Base-by-base conservation (phyloP, 495 filamentous ascomycete species). In the Amphirosellinia nigrospora region DNA sequence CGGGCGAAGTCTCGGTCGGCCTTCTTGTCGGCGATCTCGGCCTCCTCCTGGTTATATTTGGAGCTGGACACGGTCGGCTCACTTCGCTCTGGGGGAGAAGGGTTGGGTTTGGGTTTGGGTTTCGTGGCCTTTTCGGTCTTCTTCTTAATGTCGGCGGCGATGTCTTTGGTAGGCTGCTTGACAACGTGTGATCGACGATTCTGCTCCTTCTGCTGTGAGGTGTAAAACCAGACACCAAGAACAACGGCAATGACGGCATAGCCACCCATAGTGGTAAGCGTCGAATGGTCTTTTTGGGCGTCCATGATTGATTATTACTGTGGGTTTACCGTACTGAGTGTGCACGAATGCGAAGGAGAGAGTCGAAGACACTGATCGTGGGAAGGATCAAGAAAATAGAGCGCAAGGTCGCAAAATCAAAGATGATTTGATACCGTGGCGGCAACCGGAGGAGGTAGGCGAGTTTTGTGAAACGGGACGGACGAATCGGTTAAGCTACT, bases 1-100 rank as follows among this genome's bases (percentile, higher is more conserved):
- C 88, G 87, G 16, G 92, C 92, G 79, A 94, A 92, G 72, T 92
- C 92, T 67, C 86, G 85, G 75, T 90, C 89, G 72, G 91, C 87
- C 55, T 90, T 82, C 59, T 88, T 88, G 70, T 86, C 85, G 45
- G 76, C 69, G 41, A 70, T 65, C 26, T 76, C 76, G 19, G 69
- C 66, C 9, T 74, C 71, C 30, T 77, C 77, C 36, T 71, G 71
- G 56, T 77, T 72, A 15, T 72, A 77, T 16, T 73, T 62, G 45
- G 72, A 46, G 32, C 13, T 67, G 28, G 74, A 19, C 45, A 64
- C 50, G 26, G 58, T 36, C 32, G 71, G 28, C 48, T 75, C 74
- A 53, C 48, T 72, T 26, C 69, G 53, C 32, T 72, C 56, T n/a
- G 52, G 60, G 13, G 70, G 59, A 19, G 74, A 61, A n/a, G 76